phyloP scores from a whole-genome alignment of 805 yeast genomes.

The Candida easanensis region DNA sequence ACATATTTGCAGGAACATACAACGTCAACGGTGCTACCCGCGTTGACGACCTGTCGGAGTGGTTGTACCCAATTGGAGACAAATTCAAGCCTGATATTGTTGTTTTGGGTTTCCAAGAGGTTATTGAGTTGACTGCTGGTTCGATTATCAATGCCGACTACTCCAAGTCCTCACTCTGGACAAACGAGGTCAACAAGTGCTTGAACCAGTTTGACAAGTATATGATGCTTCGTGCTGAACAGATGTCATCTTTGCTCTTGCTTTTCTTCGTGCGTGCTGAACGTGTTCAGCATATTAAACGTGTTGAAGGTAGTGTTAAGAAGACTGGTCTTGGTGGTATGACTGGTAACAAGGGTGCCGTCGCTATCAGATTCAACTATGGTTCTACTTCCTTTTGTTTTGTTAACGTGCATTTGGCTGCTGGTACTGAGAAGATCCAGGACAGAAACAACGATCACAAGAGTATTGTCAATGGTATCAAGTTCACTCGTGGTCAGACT shows the following conservation, averaged over 20 bases:
- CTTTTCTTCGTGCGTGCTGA: constrained; percentile 66
- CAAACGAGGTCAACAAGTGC: constrained; percentile 49
- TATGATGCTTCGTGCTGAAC: constrained; percentile 59
- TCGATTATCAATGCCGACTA: constrained; percentile 84
- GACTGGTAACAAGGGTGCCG: constrained; percentile 96
- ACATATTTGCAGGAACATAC: constrained; percentile 79
- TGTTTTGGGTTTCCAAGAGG: constrained; percentile 91
- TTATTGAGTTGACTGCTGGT: constrained; percentile 89
- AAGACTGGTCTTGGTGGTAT: constrained; percentile 97
- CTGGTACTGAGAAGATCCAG: constrained; percentile 76
- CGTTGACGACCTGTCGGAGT: constrained; percentile 48
- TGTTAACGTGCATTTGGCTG: constrained; percentile 90
- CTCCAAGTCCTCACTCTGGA: constrained; percentile 80
- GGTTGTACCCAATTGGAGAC: constrained; percentile 81
- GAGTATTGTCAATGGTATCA: constrained; percentile 69
- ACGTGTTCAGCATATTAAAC: constrained; percentile 78
- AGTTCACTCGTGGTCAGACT: constrained; percentile 74
- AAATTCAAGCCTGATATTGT: constrained; percentile 56
- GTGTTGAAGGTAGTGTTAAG: constrained; percentile 84
- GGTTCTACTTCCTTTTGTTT: constrained; percentile 80
- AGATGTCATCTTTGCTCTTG: constrained; percentile 39
- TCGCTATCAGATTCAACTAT: constrained; percentile 83
- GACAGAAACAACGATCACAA: constrained; percentile 87
- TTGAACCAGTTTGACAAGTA: constrained; percentile 52
- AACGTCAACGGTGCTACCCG: constrained; percentile 75